Conservation (phyloP, 2,329 filamentous ascomycete genomes). For the Fusarium decemcellulare region DNA sequence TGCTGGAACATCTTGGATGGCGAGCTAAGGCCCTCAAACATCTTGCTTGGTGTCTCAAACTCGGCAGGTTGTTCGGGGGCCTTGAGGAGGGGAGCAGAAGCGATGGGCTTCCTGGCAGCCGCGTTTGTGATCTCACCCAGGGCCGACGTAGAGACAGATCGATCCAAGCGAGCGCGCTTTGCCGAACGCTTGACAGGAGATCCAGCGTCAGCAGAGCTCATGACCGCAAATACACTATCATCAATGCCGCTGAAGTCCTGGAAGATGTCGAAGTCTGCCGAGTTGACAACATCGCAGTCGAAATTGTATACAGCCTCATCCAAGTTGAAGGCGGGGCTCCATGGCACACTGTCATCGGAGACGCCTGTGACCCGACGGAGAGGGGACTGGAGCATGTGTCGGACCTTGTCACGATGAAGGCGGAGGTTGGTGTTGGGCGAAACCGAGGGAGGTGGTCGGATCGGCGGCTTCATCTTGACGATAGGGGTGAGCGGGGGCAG, state of each 20-base stretch:
- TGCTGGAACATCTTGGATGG: constrained; percentile 66
- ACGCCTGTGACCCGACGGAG: constrained; percentile 61
- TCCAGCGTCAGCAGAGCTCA: constrained; percentile 66
- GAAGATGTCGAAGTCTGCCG: constrained; percentile 75
- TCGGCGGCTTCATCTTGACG: constrained; percentile 80
- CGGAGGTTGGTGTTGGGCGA: constrained; percentile 95
- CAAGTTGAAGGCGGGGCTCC: constrained; percentile 77
- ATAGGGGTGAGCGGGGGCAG: constrained; percentile 86
- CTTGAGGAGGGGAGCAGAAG: constrained; percentile 66
- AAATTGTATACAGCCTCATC: constrained; percentile 69
- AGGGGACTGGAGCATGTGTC: constrained; percentile 85
- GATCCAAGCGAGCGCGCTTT: constrained; percentile 73
- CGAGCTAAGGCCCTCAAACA: constrained; percentile 68
- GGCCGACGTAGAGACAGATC: constrained; percentile 73
- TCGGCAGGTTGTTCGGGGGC: constrained; percentile 57
- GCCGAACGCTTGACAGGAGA: constrained; percentile 77
- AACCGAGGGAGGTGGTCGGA: constrained; percentile 75
- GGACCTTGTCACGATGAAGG: constrained; percentile 88
- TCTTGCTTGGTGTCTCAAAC: constrained; percentile 71
- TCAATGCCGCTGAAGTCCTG: constrained; percentile 54
- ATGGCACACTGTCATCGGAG: constrained; percentile 66
- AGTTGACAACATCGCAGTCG: constrained; percentile 64
- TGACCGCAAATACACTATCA: constrained; percentile 52
- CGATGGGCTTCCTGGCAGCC: constrained; percentile 64
- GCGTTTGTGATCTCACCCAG: constrained; percentile 73